Base-by-base conservation (phyloP, 345 rosid genomes). In the Litchi chinensis region DNA sequence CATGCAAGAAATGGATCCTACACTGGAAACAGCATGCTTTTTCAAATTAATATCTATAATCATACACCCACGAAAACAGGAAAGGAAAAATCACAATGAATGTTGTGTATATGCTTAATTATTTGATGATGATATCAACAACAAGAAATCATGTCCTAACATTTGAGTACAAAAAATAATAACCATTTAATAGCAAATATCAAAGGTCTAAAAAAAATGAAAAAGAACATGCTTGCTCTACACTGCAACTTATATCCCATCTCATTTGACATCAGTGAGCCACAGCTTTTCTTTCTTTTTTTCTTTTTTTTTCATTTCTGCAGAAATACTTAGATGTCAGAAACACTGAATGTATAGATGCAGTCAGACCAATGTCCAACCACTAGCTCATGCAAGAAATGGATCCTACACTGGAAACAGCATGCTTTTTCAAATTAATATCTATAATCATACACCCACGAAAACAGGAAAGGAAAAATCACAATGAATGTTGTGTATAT, bases 1-100 rank as follows among this genome's bases (percentile, higher is more conserved):
- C 41, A 71, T 37, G 44, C 65, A 71, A 54, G 16, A 52, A 54
- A 71, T 18, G 28, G 37, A 63, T 70, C 73, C 59, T 13, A 70
- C 16, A 70, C 60, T 70, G 40, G 19, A 50, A 26, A 40, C 32
- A 57, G 52, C 52, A 64, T 8, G 7, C 67, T 21, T 73, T 69
- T 32, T 40, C 68, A 40, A 73, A n/a, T 71, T 71, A 12, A 54
- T 8, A 59, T 73, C 50, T 15, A 40, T 12, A 54, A 19, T 37
- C n/a, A 70, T 56, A 72, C 28, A 56, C 48, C 18, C 28, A 11
- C 6, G 6, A 22, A 68, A 68, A 50, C 18, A 50, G 19, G 10
- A 68, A 5, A n/a, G n/a, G n/a, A 26, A 70, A 44, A 70, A 70
- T 24, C 74, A 26, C 4, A 8, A 22, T 15, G 9, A 48, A 12